These are phyloP conservation scores for Chaetoceros muelleri DNA, from an alignment of 108 stramenopile species.

Conservation along the genomic window DNA sequence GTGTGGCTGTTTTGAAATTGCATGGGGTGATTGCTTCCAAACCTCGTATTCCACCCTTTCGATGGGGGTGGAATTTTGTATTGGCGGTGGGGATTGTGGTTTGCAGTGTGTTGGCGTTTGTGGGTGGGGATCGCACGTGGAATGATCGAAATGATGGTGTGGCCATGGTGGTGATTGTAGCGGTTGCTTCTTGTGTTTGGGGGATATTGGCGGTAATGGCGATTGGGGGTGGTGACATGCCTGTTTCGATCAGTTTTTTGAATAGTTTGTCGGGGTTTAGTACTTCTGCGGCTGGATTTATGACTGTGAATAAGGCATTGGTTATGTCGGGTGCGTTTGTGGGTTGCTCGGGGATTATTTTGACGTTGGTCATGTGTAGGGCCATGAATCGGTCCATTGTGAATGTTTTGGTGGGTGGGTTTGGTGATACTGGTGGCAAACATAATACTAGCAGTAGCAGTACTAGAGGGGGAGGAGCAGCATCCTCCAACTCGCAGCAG, in stretches of 20 bases:
- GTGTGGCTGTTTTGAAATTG: constrained; percentile 76
- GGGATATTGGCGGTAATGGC: constrained; percentile 54
- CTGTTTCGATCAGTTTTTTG: constrained; percentile 78
- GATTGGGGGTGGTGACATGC: constrained; percentile 85
- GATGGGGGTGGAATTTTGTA: constrained; percentile 38
- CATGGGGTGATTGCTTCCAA: constrained; percentile 41
- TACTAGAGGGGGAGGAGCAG: constrained; percentile 8
- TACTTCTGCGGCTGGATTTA: constrained; percentile 79
- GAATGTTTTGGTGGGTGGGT: constrained; percentile 67
- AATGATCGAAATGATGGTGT: constrained; percentile 36
- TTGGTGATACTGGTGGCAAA: constrained; percentile 19
- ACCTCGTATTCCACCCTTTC: constrained; percentile 44
- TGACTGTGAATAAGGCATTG: constrained; percentile 66
- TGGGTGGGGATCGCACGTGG: constrained; percentile 24
- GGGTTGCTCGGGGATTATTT: constrained; percentile 38
- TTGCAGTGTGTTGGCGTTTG: constrained; percentile 32
- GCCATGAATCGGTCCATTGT: constrained; percentile 77
- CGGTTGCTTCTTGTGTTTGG: constrained; percentile 36
- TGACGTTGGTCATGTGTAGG: constrained; percentile 81
- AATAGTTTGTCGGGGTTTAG: constrained; percentile 81
- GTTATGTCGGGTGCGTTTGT: constrained; percentile 11
- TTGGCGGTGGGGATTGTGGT: constrained; percentile 36
- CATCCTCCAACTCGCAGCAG: constrained; percentile 17
- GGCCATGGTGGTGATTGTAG: constrained; percentile 30
- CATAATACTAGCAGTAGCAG: constrained; percentile 10